Percentiles rank a stretch among this genome's conserved stretches.
Conservation (phyloP, 2,329 filamentous ascomycete species). For the Cladosporium colombiae region DNA sequence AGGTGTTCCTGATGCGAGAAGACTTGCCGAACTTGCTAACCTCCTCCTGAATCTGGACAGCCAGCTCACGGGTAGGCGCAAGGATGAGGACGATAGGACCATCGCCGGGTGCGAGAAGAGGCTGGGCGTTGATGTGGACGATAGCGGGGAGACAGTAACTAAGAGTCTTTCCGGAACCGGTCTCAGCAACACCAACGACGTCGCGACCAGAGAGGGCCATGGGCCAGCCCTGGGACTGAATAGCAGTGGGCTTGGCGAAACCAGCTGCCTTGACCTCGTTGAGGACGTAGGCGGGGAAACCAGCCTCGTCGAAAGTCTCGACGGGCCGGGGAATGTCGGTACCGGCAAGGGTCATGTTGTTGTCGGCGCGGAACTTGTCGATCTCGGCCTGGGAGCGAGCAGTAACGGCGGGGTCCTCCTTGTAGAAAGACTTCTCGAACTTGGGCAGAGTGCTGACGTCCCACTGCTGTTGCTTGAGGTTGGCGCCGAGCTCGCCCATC, state of each 20-base stretch:
- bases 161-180: conserved; percentile 97
- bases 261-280: conserved; percentile 98
- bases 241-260: conserved; percentile 88
- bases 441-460: conserved; percentile 81
- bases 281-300: conserved; percentile 96
- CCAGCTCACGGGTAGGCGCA: conserved; percentile 94
- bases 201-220: conserved; percentile 98
- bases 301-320: conserved; percentile 95
- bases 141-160: conserved; percentile 98
- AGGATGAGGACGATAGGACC: conserved; percentile 96
- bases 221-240: conserved; percentile 98
- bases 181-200: conserved; percentile 98
- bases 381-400: conserved; percentile 76
- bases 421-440: conserved; percentile 99
- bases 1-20: conserved; percentile 96
- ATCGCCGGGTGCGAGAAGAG: conserved; percentile 89
- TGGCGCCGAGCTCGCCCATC: conserved; percentile 88
- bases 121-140: conserved; percentile 99
- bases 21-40: conserved; percentile 99
- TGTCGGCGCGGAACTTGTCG: conserved; percentile 80
- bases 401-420: conserved; percentile 81
- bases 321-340: conserved; percentile 86
- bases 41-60: conserved; percentile 97
- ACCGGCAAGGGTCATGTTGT: conserved; percentile 82
- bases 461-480: conserved; percentile 85